Evolutionary conservation across 441 rosid species (phyloP).

Genomic region (Theobroma grandiflorum): DNA sequence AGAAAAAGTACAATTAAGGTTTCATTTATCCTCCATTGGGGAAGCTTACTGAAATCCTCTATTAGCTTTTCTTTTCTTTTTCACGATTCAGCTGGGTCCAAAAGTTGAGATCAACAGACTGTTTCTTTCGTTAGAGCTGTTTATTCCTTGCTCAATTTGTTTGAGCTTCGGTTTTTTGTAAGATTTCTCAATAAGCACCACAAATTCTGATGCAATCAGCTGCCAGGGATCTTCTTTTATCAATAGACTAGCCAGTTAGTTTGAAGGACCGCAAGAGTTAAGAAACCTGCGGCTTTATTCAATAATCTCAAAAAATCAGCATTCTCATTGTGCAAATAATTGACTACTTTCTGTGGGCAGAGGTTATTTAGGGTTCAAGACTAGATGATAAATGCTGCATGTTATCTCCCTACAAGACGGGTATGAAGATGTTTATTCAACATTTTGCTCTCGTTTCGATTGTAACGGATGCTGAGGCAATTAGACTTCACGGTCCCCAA

Average conservation of each 20-base stretch:
- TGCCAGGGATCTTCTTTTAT: not conserved
- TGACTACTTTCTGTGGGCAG: not conserved
- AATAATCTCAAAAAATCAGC: not conserved
- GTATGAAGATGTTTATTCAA: too few species aligned
- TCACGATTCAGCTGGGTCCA: not conserved
- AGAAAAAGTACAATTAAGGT: not conserved
- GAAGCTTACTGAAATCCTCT: conserved; percentile 10
- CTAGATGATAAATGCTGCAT: too few species aligned
- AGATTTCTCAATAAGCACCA: conserved; percentile 1
- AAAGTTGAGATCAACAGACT: conserved; percentile 23
- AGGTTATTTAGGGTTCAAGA: too few species aligned
- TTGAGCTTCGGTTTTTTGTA: conserved; percentile 30
- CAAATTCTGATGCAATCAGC: conserved; percentile 9
- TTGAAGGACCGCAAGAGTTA: not conserved
- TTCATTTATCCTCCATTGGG: not conserved
- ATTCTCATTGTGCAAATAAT: not conserved
- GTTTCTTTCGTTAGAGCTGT: conserved; percentile 28
- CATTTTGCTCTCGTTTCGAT: not conserved
- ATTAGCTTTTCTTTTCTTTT: not conserved
- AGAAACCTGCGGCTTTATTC: not conserved
- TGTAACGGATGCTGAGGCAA: not conserved
- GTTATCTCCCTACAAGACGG: too few species aligned
- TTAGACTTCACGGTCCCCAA: not conserved
- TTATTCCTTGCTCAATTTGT: conserved; percentile 27
- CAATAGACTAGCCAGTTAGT: not conserved